Base-by-base conservation (phyloP, 164 flowering plant genomes). In the Stephania japonica region DNA sequence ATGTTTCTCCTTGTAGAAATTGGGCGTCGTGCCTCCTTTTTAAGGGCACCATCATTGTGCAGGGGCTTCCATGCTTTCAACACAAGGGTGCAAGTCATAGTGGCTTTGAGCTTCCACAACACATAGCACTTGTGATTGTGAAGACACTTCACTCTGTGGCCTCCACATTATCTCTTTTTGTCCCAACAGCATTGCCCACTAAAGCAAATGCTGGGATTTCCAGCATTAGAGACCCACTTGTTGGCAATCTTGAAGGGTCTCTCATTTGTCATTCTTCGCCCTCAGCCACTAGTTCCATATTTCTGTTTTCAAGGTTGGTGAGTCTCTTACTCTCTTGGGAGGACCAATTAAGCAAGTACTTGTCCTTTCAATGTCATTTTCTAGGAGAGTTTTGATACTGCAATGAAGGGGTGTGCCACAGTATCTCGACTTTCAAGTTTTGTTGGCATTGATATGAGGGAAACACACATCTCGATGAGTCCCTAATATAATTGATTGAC, bases 221-320 rank as follows among this genome's bases (percentile, higher is more conserved):
- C 59, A 74, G 80, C 84, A 82, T n/a, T 23, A 59, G 72, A 66
- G 72, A 56, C 85, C 81, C 79, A 64, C 73, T 42, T 65, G 6
- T 67, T 42, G 8, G 27, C 21, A 59, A 21, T 59, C 64, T 8
- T 10, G 68, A 62, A 42, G 8, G 42, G 42, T 41, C 21, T 9
- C 62, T 70, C 21, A 68, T 67, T 56, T 68, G 12, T 9, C 65
- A 32, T 59, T 69, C 73, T 69, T 69, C 0, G 44, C 73, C 56
- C n/a, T 67, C n/a, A 59, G 7, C 64, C 64, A 59, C 23, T 59
- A 59, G 21, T 59, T 59, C 64, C 23, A 0, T 21, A 59, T n/a
- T 59, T 59, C 64, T 59, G 64, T 42, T 75, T 78, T 76, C 69
- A 73, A 80, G 75, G 66, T 72, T 73, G 79, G 81, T 76, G 80